Evolutionary conservation across 1,284 basidiomycete genomes (phyloP), one percentile per base, ranked within the genome.

Genomic region (Lentinula novae-zelandiae): DNA sequence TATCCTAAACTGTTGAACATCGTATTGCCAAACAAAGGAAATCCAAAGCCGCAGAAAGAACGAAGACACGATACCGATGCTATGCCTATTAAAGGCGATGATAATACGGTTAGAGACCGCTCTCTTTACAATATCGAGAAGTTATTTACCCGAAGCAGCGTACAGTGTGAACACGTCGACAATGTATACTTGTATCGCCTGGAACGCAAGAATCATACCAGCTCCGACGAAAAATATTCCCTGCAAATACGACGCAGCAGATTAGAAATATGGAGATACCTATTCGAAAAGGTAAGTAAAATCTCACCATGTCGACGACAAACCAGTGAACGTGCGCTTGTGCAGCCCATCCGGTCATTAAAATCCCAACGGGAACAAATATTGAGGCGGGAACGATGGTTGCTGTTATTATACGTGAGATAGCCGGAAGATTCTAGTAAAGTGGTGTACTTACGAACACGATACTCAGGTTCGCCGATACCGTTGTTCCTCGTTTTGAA

Each of bases 161-260:
- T 87, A 79, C 33, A 87, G 71, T 0, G 86, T 83, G 70, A 89
- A 90, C 0, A 83, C 73, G 65, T 89, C 86, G 36, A 89, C 81
- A 60, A 89, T 76, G 63, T 91, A 87, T 0, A 80, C 82, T 67
- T 85, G 83, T 17, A 85, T 83, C 4, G 76, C 68, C 70, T 86
- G 84, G 72, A 84, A 86, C 53, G 75, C 76, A 22, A 86, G 72
- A 53, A 86, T 82, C 46, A 80, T 72, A 0, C 84, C 84, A 0
- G 73, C 80, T 15, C 83, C 83, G 15, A 86, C 74, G 44, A 80
- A 69, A 0, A 75, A 80, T 55, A 87, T 84, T 6, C 85, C 86
- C 85, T 87, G 54, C 9, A 63, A 57, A 46, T 46, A 38, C n/a
- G 4, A 51, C 57, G 48, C 2, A 33, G n/a, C 17, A 48, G n/a